These are phyloP conservation scores for Xylariaceae sp. DNA, from an alignment of 2,329 filamentous ascomycete genomes.

Conservation along the genomic window DNA sequence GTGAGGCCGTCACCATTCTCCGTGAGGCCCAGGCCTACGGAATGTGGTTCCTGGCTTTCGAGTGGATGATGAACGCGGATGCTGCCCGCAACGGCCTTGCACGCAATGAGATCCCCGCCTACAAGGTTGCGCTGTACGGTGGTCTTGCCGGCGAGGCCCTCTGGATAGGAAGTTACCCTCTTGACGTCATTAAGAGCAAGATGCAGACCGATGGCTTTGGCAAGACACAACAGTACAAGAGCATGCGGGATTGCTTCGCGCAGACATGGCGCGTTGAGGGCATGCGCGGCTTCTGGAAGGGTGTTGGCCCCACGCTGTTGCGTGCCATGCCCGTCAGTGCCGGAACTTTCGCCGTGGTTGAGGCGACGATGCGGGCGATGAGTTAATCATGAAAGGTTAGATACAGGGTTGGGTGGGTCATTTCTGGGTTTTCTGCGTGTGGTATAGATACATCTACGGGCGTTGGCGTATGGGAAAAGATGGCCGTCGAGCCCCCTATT, in stretches of 20 bases:
- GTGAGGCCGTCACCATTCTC: constrained; percentile 75
- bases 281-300: constrained; percentile 85
- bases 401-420: neutral
- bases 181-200: constrained; percentile 98
- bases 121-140: constrained; percentile 88
- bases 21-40: constrained; percentile 95
- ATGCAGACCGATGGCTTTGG: constrained; percentile 98
- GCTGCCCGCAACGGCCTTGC: constrained; percentile 69
- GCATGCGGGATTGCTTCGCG: constrained; percentile 83
- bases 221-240: constrained; percentile 60
- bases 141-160: constrained; percentile 89
- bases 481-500: constrained; percentile 4
- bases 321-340: constrained; percentile 97
- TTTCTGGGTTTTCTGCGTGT: neutral
- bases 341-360: constrained; percentile 88
- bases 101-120: constrained; percentile 71
- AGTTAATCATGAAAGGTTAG: constrained; percentile 30
- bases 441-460: constrained; percentile 11
- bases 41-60: constrained; percentile 89
- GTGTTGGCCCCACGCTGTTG: constrained; percentile 80
- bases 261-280: constrained; percentile 78
- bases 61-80: constrained; percentile 93
- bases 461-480: constrained; percentile 11
- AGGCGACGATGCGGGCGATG: constrained; percentile 60
- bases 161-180: constrained; percentile 89